A percentile compares a stretch with the other conserved stretches of the same genome.
These are phyloP conservation scores for Dalbergia oliveri DNA, from an alignment of 306 rosid genomes.

Conservation along the genomic window DNA sequence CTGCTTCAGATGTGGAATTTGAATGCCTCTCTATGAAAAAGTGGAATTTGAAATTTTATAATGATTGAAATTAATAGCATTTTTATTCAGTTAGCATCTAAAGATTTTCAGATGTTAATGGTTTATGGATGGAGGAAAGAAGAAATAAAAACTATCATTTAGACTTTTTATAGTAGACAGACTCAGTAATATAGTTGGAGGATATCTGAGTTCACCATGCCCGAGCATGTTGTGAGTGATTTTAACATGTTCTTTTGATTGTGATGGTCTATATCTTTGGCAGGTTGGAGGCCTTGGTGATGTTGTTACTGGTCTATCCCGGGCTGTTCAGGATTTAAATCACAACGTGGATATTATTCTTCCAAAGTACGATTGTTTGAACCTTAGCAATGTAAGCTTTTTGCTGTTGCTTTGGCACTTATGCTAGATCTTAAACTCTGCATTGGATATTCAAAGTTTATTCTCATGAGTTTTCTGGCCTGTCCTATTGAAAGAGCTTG, in stretches of 20 bases:
- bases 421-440: conserved; percentile 3
- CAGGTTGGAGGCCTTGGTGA: conserved; percentile 98
- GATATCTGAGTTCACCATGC: neutral
- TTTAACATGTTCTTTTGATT: conserved; percentile 13
- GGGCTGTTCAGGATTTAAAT: conserved; percentile 85
- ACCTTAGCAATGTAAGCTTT: conserved; percentile 74
- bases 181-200: conserved; percentile 7
- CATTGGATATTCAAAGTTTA: neutral
- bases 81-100: conserved; percentile 11
- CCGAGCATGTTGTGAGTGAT: neutral
- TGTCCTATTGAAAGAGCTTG: conserved; percentile 9
- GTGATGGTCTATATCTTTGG: conserved; percentile 30
- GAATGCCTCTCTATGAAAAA: too few species aligned
- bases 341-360: conserved; percentile 80
- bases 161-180: neutral
- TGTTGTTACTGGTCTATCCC: conserved; percentile 86
- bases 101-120: conserved; percentile 7
- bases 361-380: conserved; percentile 91
- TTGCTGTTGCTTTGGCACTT: conserved; percentile 42
- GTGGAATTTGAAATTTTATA: too few species aligned
- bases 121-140: conserved; percentile 3
- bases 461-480: conserved; percentile 5
- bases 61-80: neutral
- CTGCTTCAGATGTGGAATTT: too few species aligned
- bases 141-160: neutral